Conservation (phyloP, 2,329 filamentous ascomycete species). For the Colletotrichum cuscutae region DNA sequence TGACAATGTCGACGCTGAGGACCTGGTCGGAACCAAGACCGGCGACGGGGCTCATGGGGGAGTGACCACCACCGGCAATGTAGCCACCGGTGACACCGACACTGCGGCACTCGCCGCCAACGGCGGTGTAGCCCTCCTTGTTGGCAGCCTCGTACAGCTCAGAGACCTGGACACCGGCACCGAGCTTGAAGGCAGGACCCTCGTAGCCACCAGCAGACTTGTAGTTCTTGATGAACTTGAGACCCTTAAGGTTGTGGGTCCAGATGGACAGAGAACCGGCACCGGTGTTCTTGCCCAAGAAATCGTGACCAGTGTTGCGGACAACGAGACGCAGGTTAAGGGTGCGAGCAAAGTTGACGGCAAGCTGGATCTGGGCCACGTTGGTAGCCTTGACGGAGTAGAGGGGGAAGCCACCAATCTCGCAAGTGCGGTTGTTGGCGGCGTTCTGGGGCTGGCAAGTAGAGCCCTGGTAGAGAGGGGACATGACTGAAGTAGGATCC, state of each 20-base stretch:
- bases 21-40: conserved; percentile 59
- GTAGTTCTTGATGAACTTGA: conserved; percentile 39
- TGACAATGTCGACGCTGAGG: conserved; percentile 60
- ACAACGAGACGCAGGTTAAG: conserved; percentile 61
- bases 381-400: conserved; percentile 54
- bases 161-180: conserved; percentile 62
- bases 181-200: conserved; percentile 64
- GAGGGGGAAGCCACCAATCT: conserved; percentile 52
- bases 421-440: conserved; percentile 43
- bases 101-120: conserved; percentile 62
- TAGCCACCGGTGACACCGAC: conserved; percentile 44
- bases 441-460: conserved; percentile 48
- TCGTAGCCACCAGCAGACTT: conserved; percentile 42
- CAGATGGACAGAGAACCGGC: conserved; percentile 59
- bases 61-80: conserved; percentile 57
- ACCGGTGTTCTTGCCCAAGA: conserved; percentile 63
- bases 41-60: conserved; percentile 55
- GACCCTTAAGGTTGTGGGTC: conserved; percentile 57
- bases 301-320: conserved; percentile 65
- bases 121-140: conserved; percentile 56
- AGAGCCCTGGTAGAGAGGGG: conserved; percentile 50
- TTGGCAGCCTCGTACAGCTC: conserved; percentile 64
- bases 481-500: conserved; percentile 54
- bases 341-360: conserved; percentile 57
- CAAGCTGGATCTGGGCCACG: conserved; percentile 56